Evolutionary conservation across 139 green algal genomes (phyloP), one percentile per base, ranked within the genome.

Genomic region (Eudorina sp.): DNA sequence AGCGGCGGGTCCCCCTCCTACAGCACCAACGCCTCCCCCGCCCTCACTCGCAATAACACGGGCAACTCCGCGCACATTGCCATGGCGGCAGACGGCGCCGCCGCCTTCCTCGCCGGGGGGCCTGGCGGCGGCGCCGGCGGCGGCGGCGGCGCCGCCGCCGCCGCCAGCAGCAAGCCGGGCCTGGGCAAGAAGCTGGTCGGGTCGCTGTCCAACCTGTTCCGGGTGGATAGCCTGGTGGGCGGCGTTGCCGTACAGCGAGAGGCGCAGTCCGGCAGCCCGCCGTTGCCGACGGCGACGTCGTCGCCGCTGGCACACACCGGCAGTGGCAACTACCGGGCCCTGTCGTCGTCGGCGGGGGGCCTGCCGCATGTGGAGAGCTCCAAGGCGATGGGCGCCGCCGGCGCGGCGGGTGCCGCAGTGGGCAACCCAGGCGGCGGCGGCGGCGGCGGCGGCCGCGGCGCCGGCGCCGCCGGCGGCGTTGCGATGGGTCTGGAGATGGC

Each of bases 131-230:
- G 40, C 70, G 40, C 16, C 41, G 70, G 25, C 40, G 3, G 40
- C 38, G 18, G 3, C 25, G 40, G 40, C 70, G 27, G 40, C 70
- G 40, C 16, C 41, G 70, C 14, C 40, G 3, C 13, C 38, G 40
- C 40, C 40, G 1, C 11, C 11, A 14, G 9, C 7, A 29, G 7
- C 53, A 85, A 74, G 36, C 75, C 75, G 1, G 77, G 77, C 3
- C 66, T 87, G 6, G 64, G 81, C 45, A 73, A 41, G 81, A 43
- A 79, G 45, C 81, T 87, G 9, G 81, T 87, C 3, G 81, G 81
- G 13, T 87, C 81, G 6, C 81, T 87, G 34, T 77, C 64, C 7
- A 87, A 53, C 19, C 43, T 87, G 45, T 87, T 87, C 81, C 46
- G 62, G 1, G 81, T 87, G 11, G 81, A 87, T 19, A 51, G 45